Base-by-base conservation (phyloP, 306 rosid species). In the Vigna reflexopilosa region DNA sequence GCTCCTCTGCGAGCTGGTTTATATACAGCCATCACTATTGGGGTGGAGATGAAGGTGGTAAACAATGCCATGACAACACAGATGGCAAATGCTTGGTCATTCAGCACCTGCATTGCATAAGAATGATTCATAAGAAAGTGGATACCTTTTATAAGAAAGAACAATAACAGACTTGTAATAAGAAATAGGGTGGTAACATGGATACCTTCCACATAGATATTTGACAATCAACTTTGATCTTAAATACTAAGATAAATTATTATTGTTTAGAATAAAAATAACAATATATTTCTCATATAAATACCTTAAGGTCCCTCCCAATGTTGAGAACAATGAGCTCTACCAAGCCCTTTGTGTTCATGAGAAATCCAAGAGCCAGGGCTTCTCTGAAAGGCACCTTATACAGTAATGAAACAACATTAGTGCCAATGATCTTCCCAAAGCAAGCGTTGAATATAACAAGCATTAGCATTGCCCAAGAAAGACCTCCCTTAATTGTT, bases 241-340 rank as follows among this genome's bases (percentile, higher is more conserved):
- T 34, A 34, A 34, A 1, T 36, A 36, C 8, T 36, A 36, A 36
- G 42, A 36, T 1, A 6, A 36, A 36, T 36, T 36, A 36, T 36
- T 36, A 6, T 36, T 36, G 42, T 36, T 36, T 36, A 36, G 42
- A 36, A 36, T 4, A 30, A 30, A 30, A 34, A 34, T 34, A 36
- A 36, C 42, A 36, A 36, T 6, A 36, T 36, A 6, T 34, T 34
- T 34, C 1, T 34, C 8, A 34, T 8, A 34, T 6, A 36, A 36
- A 42, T 81, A 90, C 96, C 93, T 87, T 91, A 77, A 93, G 73
- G 28, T 91, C 96, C 82, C 85, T 91, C 83, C 96, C 96, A 51
- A 91, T 91, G 79, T 89, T 89, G 82, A 91, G 96, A 80, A 91
- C 93, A 40, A 91, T 91, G 69, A 91, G 96, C 78, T 91, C 96